Evolutionary conservation across 2,329 filamentous ascomycete species (phyloP), one percentile per base, ranked within the genome.

Genomic region (Hypoxylon sp.): DNA sequence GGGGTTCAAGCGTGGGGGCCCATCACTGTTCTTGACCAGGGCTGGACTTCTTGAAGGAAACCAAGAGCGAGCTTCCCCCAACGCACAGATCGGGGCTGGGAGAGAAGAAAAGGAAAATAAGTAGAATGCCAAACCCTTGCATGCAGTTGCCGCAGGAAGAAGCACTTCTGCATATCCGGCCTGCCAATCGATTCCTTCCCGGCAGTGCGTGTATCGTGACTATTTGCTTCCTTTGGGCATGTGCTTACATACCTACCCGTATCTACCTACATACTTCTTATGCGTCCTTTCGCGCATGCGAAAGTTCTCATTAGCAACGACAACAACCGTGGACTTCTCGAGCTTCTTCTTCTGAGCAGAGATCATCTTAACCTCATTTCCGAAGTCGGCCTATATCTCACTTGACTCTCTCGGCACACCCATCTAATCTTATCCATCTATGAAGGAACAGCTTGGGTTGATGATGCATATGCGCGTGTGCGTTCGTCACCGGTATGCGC

Each of bases 341-440:
- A 50, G 32, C 30, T 33, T 48, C 50, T 32, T 50, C 33, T 59
- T 51, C 54, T 36, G 22, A 22, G 6, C 14, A 54, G 46, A 60
- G 36, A 52, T 55, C 52, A 14, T 24, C 40, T 44, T 49, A 36
- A 26, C 26, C 36, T 57, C 60, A 40, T 67, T 59, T 67, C 56
- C 64, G 56, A 61, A 26, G 48, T 61, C 61, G 61, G 61, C 48
- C 24, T 7, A 16, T 11, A 32, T 18, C 24, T 36, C 26, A 33
- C 28, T 48, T 40, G n/a, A 46, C n/a, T n/a, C n/a, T 16, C 28
- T 26, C 14, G n/a, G 14, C 1, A 40, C n/a, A 28, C 16, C 28
- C 18, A 65, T 54, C 49, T 61, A 67, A 67, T 64, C 64, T 61
- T 53, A 61, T 61, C 56, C 42, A 67, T 64, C 64, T 58, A 49